A percentile compares a stretch with the other conserved stretches of the same genome.
Conservation (phyloP, 768 basidiomycete species). For the Cantharellus anzutake region DNA sequence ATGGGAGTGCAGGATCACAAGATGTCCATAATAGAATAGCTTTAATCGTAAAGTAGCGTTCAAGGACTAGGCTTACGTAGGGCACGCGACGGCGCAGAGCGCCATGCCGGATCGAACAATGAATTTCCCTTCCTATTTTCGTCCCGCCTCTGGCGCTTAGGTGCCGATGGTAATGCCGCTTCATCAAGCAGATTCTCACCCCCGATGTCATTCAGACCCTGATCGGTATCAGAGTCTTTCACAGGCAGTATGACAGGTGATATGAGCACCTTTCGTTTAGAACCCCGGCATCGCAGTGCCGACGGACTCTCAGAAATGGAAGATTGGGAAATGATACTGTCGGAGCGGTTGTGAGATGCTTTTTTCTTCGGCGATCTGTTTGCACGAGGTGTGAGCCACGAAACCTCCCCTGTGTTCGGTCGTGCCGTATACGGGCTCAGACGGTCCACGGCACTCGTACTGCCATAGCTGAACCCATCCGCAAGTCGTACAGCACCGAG, state of each 20-base stretch:
- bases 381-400: background rate
- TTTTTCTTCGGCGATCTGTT: background rate
- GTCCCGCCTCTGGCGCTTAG: background rate
- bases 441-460: background rate
- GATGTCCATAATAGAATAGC: too few species aligned
- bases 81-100: background rate
- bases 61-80: too few species aligned
- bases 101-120: background rate
- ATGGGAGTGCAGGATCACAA: too few species aligned
- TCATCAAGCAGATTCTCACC: background rate
- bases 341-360: background rate
- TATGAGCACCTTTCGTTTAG: constrained; percentile 1
- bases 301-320: background rate
- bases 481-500: background rate
- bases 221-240: background rate
- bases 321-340: too few species aligned
- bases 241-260: constrained; percentile 6
- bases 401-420: background rate
- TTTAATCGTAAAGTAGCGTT: too few species aligned
- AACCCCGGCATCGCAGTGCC: background rate
- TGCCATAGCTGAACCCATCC: background rate
- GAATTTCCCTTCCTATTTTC: background rate
- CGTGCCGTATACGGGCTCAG: background rate
- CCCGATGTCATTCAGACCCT: background rate
- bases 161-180: background rate